These are phyloP conservation scores for Apiotrichum gamsii DNA, from an alignment of 1,284 basidiomycete genomes.

Conservation along the genomic window DNA sequence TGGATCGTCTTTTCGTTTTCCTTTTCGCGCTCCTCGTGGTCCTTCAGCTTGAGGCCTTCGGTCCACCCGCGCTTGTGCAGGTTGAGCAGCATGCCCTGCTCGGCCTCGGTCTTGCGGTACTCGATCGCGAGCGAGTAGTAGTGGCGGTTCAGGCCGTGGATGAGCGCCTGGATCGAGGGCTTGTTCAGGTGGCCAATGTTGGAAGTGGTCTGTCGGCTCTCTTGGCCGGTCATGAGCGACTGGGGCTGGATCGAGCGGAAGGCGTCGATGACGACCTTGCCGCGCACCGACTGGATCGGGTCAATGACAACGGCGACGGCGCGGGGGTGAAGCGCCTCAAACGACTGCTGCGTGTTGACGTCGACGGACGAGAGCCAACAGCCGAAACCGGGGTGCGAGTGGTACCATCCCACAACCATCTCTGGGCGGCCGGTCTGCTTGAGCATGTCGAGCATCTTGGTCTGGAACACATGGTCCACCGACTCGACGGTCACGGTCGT, in stretches of 20 bases:
- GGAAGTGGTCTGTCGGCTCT: slow-evolving; percentile 93
- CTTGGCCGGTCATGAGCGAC: slow-evolving; percentile 73
- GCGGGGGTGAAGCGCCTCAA: slow-evolving; percentile 89
- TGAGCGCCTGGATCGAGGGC: slow-evolving; percentile 92
- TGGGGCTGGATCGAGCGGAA: slow-evolving; percentile 93
- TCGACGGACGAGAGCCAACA: slow-evolving; percentile 99
- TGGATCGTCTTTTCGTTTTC: slow-evolving; percentile 85
- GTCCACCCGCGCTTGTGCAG: slow-evolving; percentile 97
- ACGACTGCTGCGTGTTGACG: slow-evolving; percentile 99
- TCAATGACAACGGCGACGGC: slow-evolving; percentile 98
- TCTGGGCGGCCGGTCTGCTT: slow-evolving; percentile 98
- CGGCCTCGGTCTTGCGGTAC: slow-evolving; percentile 92
- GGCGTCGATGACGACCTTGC: slow-evolving; percentile 97
- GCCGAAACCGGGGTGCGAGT: slow-evolving; percentile 98
- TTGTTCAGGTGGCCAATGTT: slow-evolving; percentile 99
- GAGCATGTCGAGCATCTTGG: slow-evolving; percentile 98
- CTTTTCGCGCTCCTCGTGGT: slow-evolving; percentile 80
- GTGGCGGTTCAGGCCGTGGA: slow-evolving; percentile 91
- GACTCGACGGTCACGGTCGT: slow-evolving; percentile 98
- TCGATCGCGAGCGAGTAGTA: slow-evolving; percentile 94
- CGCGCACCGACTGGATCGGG: slow-evolving; percentile 98
- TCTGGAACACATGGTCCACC: slow-evolving; percentile 98
- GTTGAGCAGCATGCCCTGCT: slow-evolving; percentile 98
- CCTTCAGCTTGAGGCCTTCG: slow-evolving; percentile 80
- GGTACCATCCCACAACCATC: slow-evolving; percentile 99